A percentile compares a stretch with the other conserved stretches of the same genome.
These are phyloP conservation scores for Aquilaria malaccensis DNA, from an alignment of 345 rosid genomes.

Conservation along the genomic window DNA sequence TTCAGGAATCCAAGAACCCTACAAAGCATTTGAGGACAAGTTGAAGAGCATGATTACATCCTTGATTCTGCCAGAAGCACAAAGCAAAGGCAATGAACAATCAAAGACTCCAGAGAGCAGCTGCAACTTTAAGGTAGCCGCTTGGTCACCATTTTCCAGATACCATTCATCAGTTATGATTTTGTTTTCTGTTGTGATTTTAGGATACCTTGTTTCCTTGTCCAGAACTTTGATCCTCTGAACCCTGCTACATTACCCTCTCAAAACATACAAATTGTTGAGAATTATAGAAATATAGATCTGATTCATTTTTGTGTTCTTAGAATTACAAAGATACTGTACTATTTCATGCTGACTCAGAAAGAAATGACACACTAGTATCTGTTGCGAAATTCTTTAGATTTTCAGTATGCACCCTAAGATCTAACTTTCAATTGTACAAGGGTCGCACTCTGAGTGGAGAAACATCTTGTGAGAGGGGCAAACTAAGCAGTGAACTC, in stretches of 20 bases:
- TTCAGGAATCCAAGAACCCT: constrained; percentile 32
- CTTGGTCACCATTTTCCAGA: constrained; percentile 47
- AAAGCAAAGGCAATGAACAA: constrained; percentile 21
- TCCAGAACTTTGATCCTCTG: constrained; percentile 25
- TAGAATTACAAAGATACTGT: background rate
- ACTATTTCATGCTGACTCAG: background rate
- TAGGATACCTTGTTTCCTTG: constrained; percentile 39
- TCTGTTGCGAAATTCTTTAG: constrained; percentile 1
- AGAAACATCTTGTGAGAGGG: constrained; percentile 34
- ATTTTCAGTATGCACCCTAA: constrained; percentile 18
- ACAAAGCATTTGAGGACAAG: constrained; percentile 39
- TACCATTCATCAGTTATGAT: constrained; percentile 35
- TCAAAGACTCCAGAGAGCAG: constrained; percentile 21
- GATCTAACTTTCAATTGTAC: constrained; percentile 39
- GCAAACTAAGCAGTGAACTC: constrained; percentile 39
- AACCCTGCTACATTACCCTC: constrained; percentile 6
- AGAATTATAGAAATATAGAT: background rate
- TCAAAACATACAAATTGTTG: no score
- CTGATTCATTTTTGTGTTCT: constrained; percentile 4
- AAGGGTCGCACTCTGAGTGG: constrained; percentile 46
- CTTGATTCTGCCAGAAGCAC: constrained; percentile 32
- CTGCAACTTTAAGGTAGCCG: constrained; percentile 68
- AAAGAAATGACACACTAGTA: background rate
- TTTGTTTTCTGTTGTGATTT: constrained; percentile 30
- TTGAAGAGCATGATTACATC: constrained; percentile 34